These are phyloP conservation scores for Lachancea meyersii DNA, from an alignment of 805 yeast genomes.

Conservation along the genomic window DNA sequence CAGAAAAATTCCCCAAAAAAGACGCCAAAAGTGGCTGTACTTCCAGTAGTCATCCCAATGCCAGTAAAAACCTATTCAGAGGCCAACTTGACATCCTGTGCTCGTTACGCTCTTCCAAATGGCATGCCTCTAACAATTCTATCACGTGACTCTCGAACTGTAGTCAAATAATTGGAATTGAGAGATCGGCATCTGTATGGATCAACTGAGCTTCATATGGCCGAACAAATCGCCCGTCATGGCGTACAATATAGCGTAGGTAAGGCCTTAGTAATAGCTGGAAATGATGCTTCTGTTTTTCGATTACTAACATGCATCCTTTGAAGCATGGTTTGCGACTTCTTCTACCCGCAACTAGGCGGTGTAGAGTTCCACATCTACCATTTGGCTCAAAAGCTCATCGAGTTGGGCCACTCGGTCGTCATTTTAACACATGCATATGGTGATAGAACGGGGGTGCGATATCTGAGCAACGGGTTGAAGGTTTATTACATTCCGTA, in stretches of 20 bases:
- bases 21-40: too few species aligned
- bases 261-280: neutral
- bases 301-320: neutral
- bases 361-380: constrained; percentile 95
- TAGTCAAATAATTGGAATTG: too few species aligned
- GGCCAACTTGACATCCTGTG: too few species aligned
- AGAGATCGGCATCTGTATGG: too few species aligned
- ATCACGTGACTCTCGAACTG: neutral
- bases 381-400: constrained; percentile 79
- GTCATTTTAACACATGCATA: constrained; percentile 85
- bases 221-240: constrained; percentile 7
- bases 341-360: constrained; percentile 97
- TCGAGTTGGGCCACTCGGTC: constrained; percentile 78
- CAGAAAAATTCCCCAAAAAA: too few species aligned
- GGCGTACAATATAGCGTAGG: constrained; percentile 31
- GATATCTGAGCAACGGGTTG: constrained; percentile 81
- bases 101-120: too few species aligned
- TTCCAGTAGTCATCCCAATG: too few species aligned
- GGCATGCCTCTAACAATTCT: too few species aligned
- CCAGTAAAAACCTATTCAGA: too few species aligned
- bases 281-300: neutral
- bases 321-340: constrained; percentile 80
- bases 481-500: constrained; percentile 90
- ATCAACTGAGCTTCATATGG: neutral
- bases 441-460: constrained; percentile 71